These are phyloP conservation scores for Dictyostelium firmibasis DNA, from an alignment of 78 protist species.

Conservation along the genomic window DNA sequence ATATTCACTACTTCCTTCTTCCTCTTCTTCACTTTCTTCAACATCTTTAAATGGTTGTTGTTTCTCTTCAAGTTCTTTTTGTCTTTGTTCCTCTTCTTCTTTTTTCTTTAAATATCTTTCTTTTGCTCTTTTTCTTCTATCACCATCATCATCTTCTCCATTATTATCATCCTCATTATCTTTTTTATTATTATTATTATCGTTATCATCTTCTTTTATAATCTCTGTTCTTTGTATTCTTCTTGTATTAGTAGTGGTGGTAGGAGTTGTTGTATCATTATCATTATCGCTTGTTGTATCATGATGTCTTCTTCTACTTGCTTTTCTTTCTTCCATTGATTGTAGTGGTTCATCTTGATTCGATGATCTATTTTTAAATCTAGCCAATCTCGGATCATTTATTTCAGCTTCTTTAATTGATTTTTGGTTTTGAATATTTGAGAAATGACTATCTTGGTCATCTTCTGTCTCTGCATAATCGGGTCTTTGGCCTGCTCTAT, in stretches of 20 bases:
- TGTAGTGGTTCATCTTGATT: not conserved
- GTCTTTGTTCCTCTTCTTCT: conserved; percentile 30
- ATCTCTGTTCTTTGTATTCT: conserved; percentile 40
- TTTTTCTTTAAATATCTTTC: conserved; percentile 21
- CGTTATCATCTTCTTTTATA: not conserved
- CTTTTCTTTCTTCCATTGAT: not conserved
- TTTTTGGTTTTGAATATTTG: conserved; percentile 2
- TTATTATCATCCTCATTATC: not conserved
- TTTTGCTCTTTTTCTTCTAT: conserved; percentile 74
- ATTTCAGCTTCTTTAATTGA: not conserved
- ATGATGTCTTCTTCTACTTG: conserved; percentile 13
- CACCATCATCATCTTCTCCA: conserved; percentile 20
- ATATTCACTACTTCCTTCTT: not conserved
- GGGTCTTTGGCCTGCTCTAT: conserved; percentile 65
- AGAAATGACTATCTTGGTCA: not conserved
- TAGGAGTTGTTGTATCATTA: not conserved
- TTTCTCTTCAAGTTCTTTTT: not conserved
- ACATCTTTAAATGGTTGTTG: not conserved
- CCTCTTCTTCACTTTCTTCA: conserved; percentile 7
- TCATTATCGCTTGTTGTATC: not conserved
- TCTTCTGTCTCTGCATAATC: conserved; percentile 44
- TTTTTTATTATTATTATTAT: not conserved
- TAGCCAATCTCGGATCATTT: conserved; percentile 38
- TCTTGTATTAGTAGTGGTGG: conserved; percentile 1
- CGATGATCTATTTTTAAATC: conserved; percentile 43